Percentiles rank a stretch among this genome's conserved stretches.
phyloP scores from a whole-genome alignment of 345 rosid species.

The Eucalyptus cladocalyx region DNA sequence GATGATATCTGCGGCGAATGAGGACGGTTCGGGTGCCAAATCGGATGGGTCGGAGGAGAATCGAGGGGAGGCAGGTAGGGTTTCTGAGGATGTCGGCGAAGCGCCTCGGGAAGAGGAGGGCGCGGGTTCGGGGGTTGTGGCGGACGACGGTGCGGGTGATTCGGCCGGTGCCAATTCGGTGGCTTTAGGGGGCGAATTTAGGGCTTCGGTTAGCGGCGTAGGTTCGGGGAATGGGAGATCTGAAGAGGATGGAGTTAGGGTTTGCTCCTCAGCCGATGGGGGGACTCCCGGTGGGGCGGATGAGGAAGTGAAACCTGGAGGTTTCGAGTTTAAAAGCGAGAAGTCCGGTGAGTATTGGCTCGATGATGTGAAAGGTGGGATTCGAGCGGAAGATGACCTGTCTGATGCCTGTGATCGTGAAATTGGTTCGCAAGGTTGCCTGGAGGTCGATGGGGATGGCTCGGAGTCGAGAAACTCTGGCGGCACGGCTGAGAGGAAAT shows the following conservation, averaged over 20 bases:
- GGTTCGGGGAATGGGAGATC: background rate
- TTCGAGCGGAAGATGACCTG: background rate
- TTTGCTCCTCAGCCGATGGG: background rate
- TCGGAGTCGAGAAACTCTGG: background rate
- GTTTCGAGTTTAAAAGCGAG: background rate
- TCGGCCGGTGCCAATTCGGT: background rate
- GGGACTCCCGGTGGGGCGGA: background rate
- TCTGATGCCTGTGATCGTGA: background rate
- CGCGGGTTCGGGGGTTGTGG: background rate
- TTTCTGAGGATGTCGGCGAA: background rate
- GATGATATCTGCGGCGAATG: background rate
- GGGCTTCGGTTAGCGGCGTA: background rate
- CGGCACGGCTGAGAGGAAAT: background rate
- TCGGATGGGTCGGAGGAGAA: background rate
- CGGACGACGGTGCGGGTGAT: background rate
- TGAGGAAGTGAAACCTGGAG: background rate
- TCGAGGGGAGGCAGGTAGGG: background rate
- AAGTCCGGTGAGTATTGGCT: background rate
- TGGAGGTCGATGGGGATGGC: background rate
- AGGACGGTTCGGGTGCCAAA: background rate
- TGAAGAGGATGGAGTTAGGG: background rate
- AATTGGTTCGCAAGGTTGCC: background rate
- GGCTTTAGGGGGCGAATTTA: background rate
- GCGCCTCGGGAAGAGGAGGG: background rate
- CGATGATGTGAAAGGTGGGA: background rate